Percentiles rank a stretch among this genome's conserved stretches.
phyloP scores from a whole-genome alignment of 2,329 filamentous ascomycete genomes.

The Intubia oerlemansii region DNA sequence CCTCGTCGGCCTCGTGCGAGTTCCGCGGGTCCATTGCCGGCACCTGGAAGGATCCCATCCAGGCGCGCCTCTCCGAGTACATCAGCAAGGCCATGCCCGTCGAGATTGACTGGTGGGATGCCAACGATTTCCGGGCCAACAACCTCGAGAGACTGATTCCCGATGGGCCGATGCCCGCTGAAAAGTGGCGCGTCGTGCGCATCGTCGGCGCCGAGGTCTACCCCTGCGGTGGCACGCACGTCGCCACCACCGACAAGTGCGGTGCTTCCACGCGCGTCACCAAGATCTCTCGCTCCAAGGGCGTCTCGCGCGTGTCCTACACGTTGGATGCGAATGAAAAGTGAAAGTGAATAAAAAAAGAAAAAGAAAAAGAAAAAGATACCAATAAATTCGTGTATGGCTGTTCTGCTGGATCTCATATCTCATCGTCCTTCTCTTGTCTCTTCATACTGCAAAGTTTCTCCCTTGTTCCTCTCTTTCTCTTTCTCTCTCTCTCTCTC shows the following conservation, averaged over 20 bases:
- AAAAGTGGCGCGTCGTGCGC: conserved; percentile 43
- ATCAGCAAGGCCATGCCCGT: conserved; percentile 34
- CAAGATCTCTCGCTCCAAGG: conserved; percentile 45
- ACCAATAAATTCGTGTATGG: no score
- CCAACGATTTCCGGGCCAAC: conserved; percentile 32
- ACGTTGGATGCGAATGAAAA: conserved; percentile 1
- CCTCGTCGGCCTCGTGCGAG: conserved; percentile 43
- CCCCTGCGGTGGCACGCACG: conserved; percentile 58
- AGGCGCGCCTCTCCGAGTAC: conserved; percentile 36
- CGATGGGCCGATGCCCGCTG: conserved; percentile 13
- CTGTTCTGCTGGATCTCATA: no score
- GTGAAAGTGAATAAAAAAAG: not conserved
- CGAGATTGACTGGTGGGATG: conserved; percentile 45
- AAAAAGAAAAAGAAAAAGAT: no score
- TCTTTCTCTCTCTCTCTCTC: no score
- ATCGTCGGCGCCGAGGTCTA: conserved; percentile 49
- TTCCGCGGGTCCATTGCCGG: conserved; percentile 46
- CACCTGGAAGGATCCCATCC: conserved; percentile 39
- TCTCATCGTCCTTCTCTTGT: no score
- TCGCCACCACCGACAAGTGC: conserved; percentile 33
- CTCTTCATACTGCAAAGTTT: no score
- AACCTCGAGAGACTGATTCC: conserved; percentile 32
- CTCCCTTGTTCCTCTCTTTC: no score
- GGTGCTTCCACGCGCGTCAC: conserved; percentile 41
- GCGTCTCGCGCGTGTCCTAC: conserved; percentile 36